A percentile compares a stretch with the other conserved stretches of the same genome.
Conservation (phyloP, 306 rosid genomes). For the Quercus variabilis region DNA sequence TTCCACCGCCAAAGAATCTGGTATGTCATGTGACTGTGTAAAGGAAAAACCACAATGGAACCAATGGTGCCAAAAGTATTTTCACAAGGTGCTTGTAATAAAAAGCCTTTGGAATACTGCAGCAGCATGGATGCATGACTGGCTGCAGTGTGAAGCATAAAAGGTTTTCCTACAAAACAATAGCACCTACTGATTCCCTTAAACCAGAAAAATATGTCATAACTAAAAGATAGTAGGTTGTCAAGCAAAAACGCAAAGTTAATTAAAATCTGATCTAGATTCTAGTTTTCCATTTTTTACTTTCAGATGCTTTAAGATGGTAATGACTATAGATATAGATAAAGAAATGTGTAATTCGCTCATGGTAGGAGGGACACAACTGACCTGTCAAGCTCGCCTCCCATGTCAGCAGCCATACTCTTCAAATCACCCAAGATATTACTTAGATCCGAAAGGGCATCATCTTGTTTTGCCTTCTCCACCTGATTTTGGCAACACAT, state of each 20-base stretch:
- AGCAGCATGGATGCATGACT: background rate
- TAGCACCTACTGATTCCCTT: no score
- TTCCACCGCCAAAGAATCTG: background rate
- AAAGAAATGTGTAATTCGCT: background rate
- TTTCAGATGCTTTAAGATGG: background rate
- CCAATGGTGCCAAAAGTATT: background rate
- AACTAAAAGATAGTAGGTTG: background rate
- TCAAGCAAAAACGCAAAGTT: background rate
- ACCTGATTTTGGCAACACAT: constrained; percentile 29
- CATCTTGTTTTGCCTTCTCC: constrained; percentile 89
- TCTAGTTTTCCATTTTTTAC: background rate
- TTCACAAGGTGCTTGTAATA: background rate
- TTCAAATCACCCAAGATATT: constrained; percentile 89
- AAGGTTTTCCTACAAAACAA: no score
- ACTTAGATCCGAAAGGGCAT: constrained; percentile 75
- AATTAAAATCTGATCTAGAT: background rate
- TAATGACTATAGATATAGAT: background rate
- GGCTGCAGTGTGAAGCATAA: no score
- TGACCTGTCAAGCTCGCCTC: constrained; percentile 78
- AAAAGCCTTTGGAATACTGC: background rate
- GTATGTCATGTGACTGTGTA: background rate
- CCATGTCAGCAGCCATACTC: constrained; percentile 86
- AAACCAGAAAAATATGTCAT: background rate
- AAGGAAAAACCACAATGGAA: background rate
- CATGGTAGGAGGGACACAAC: background rate